Conservation (phyloP, 2,329 filamentous ascomycete genomes). For the Ciborinia camelliae region DNA sequence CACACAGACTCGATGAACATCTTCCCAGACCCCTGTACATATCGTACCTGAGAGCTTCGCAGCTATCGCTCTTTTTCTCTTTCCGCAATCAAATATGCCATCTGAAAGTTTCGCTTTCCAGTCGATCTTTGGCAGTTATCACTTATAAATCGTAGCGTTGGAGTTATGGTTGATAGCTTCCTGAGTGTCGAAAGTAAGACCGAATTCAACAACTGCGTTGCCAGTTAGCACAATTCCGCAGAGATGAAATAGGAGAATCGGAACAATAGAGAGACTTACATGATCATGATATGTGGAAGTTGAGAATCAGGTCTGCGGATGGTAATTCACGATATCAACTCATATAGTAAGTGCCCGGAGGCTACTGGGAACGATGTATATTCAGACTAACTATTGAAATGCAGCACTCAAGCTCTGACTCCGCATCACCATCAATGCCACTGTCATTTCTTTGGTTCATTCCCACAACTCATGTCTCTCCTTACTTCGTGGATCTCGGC, state of each 20-base stretch:
- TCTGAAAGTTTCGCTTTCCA: too few species aligned
- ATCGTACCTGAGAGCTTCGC: too few species aligned
- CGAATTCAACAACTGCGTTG: background rate
- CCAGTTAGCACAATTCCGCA: background rate
- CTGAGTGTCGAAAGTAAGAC: too few species aligned
- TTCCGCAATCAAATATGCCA: too few species aligned
- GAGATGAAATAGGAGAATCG: background rate
- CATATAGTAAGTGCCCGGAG: background rate
- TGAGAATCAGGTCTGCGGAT: background rate
- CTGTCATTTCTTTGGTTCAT: conserved; percentile 47
- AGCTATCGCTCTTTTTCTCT: too few species aligned
- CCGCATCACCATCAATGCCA: background rate
- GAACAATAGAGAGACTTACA: background rate
- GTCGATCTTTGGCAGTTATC: too few species aligned
- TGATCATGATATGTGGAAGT: background rate
- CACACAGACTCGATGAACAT: too few species aligned
- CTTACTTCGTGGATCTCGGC: conserved; percentile 48
- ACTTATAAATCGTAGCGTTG: too few species aligned
- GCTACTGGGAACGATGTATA: background rate
- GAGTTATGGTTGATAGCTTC: too few species aligned
- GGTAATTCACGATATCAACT: background rate
- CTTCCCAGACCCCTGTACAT: too few species aligned
- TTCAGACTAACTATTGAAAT: background rate
- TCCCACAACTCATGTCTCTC: conserved; percentile 60
- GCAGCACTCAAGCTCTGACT: background rate